Evolutionary conservation across 2,329 filamentous ascomycete genomes (phyloP).

Genomic region (Neopestalotiopsis sp.): DNA sequence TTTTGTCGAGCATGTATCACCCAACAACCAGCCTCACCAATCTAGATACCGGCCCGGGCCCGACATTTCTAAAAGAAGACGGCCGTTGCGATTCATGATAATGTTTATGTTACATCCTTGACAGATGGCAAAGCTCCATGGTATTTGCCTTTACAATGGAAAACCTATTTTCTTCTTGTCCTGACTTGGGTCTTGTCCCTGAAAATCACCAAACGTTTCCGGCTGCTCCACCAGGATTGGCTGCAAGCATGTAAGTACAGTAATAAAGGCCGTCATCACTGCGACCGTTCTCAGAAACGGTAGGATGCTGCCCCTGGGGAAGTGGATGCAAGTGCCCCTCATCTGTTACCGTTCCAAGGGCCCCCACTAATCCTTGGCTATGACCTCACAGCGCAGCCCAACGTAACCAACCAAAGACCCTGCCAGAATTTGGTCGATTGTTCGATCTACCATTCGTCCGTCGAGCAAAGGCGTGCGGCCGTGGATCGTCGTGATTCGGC

Average conservation of each 20-base stretch:
- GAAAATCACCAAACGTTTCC: conserved; percentile 14
- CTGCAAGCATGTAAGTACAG: not conserved
- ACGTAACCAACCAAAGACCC: conserved; percentile 9
- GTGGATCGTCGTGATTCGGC: conserved; percentile 1
- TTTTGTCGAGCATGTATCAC: not conserved
- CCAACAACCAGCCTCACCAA: not conserved
- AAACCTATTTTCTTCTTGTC: conserved; percentile 2
- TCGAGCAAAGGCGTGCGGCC: not conserved
- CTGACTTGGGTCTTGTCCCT: conserved; percentile 9
- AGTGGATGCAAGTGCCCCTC: conserved; percentile 16
- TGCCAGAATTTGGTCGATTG: conserved; percentile 6
- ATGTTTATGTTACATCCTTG: not conserved
- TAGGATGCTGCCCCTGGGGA: not conserved
- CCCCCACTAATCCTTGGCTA: conserved; percentile 1
- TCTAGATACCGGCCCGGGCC: not conserved
- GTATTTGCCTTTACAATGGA: not conserved
- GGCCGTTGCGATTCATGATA: not conserved
- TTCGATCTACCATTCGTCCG: not conserved
- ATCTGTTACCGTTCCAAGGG: conserved; percentile 4
- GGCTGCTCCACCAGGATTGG: not conserved
- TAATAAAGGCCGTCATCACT: not conserved
- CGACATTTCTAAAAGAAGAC: not conserved
- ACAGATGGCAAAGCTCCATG: not conserved
- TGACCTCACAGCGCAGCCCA: conserved; percentile 11
- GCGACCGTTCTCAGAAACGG: not conserved